phyloP scores from a whole-genome alignment of 495 filamentous ascomycete genomes.

The Neurospora sp. region DNA sequence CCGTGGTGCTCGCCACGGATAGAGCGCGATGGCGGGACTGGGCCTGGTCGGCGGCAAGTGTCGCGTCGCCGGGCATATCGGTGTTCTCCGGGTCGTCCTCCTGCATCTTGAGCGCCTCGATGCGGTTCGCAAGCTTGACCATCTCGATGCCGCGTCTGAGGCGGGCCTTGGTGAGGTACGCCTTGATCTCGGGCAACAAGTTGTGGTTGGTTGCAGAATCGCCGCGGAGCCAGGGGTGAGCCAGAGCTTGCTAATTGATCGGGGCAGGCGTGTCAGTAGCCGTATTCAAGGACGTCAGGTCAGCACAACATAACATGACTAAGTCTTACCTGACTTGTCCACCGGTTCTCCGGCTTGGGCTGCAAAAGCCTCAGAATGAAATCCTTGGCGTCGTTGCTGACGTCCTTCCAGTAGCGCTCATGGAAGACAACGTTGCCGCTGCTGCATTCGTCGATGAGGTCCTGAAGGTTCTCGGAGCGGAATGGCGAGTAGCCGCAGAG shows the following conservation, averaged over 20 bases:
- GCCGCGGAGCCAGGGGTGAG: constrained; percentile 85
- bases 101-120: constrained; percentile 92
- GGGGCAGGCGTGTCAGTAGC: neutral
- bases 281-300: constrained; percentile 2
- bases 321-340: constrained; percentile 59
- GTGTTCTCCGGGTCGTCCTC: constrained; percentile 71
- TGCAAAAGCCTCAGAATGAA: constrained; percentile 82
- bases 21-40: constrained; percentile 23
- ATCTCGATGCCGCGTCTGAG: constrained; percentile 92
- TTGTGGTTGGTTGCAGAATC: constrained; percentile 88
- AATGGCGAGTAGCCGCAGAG: constrained; percentile 98
- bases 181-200: constrained; percentile 91
- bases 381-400: constrained; percentile 89
- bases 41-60: constrained; percentile 54
- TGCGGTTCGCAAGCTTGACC: constrained; percentile 93
- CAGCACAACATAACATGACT: neutral
- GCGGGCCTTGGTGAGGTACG: constrained; percentile 84
- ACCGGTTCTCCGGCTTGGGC: constrained; percentile 64
- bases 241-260: constrained; percentile 54
- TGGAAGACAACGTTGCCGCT: constrained; percentile 90
- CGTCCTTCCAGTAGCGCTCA: constrained; percentile 96
- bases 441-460: constrained; percentile 92
- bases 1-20: constrained; percentile 3
- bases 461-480: constrained; percentile 83
- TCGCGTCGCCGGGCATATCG: constrained; percentile 51